Evolutionary conservation across 208 protist species (phyloP).

Genomic region (Leishmania mexicana): DNA sequence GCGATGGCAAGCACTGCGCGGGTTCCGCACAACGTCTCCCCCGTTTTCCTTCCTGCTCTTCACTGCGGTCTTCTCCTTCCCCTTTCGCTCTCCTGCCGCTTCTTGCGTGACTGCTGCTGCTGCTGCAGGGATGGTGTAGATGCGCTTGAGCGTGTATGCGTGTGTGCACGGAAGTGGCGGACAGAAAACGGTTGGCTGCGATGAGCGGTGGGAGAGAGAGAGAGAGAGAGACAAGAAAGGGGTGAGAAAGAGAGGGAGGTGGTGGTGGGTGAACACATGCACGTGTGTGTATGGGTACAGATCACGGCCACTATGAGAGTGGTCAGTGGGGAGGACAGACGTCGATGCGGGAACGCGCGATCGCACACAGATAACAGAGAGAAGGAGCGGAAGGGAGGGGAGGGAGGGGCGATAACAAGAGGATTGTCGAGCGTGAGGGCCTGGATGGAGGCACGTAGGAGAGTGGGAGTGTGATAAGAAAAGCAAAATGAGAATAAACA

Average conservation of each 20-base stretch:
- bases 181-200: background rate
- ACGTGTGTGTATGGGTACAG: background rate
- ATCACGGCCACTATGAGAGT: background rate
- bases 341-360: background rate
- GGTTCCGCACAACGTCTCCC: background rate
- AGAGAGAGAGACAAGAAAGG: background rate
- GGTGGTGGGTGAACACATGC: background rate
- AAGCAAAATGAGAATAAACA: slow-evolving; percentile 7
- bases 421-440: background rate
- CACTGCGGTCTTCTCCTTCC: background rate
- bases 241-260: background rate
- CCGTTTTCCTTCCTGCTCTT: background rate
- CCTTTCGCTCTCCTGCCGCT: background rate
- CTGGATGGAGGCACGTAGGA: background rate
- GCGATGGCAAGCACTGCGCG: background rate
- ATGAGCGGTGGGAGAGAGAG: background rate
- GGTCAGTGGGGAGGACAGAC: background rate
- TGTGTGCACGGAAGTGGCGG: background rate
- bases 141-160: background rate
- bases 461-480: background rate
- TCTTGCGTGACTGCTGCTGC: background rate
- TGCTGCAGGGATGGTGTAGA: background rate
- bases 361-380: background rate
- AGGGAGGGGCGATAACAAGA: background rate
- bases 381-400: no score